Evolutionary conservation across 768 basidiomycete genomes (phyloP), one percentile per base, ranked within the genome.

Genomic region (Psilocybe cubensis): DNA sequence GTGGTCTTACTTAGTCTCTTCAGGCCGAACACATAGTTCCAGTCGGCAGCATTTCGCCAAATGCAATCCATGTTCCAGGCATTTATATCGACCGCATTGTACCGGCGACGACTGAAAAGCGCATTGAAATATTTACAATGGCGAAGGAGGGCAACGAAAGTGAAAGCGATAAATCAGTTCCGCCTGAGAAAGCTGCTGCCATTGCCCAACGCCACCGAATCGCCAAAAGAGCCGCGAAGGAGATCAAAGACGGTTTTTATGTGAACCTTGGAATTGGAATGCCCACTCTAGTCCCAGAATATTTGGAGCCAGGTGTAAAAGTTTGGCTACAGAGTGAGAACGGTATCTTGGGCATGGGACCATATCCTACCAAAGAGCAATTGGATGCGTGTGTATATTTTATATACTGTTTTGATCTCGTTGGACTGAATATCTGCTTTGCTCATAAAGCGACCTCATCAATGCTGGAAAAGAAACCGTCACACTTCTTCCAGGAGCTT

Each of bases 391-490:
- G 58, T 76, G 89, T 77, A 20, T 33, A 23, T 28, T 40, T 38
- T 42, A 25, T 28, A 14, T 27, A 14, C 21, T 38, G 24, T 6
- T 27, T 40, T 45, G 18, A 59, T 33, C 20, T 21, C n/a, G 5
- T 17, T 1, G 23, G 9, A 58, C 4, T 61, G 56, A 57, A 35
- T 62, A 43, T 20, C 8, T 23, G 23, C 18, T 42, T 35, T 38
- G 33, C 20, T 33, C 59, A 7, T 63, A 14, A 14, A 92, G 91
- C 35, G 94, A 97, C 71, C 83, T 96, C 62, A 91, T 96, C 66
- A 97, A 97, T 63, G 95, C 94, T 38, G 94, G 94, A 20, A 97
- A 97, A 71, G 94, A 96, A 74, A 95, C 94, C 4, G 85, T 97
- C 46, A 97, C 96, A 4, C 81, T 98, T 9, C 79, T 97, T 21